A percentile compares a stretch with the other conserved stretches of the same genome.
phyloP scores from a whole-genome alignment of 148 eudicot genomes.

The Rhododendron molle region DNA sequence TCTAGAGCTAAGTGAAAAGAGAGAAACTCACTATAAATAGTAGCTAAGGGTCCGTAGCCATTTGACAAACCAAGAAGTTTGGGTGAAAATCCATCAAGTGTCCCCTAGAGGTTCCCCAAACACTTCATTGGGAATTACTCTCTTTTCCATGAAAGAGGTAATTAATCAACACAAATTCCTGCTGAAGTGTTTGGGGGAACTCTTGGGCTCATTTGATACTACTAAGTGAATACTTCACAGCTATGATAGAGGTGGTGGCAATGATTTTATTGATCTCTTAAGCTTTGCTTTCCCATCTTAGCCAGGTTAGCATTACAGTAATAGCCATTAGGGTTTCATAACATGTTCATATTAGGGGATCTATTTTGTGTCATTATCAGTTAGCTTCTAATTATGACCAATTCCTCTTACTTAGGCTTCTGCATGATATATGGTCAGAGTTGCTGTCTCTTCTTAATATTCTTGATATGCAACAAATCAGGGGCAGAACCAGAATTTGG shows the following conservation, averaged over 20 bases:
- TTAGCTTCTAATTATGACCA: not conserved
- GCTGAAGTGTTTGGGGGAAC: constrained; percentile 35
- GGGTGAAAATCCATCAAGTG: not conserved
- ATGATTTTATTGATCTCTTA: not conserved
- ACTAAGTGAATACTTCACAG: not conserved
- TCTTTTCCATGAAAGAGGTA: not conserved
- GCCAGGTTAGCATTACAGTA: not conserved
- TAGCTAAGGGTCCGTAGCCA: not conserved
- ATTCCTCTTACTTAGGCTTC: not conserved
- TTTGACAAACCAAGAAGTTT: not conserved
- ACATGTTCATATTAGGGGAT: not conserved
- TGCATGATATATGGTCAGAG: not conserved
- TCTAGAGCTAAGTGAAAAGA: not conserved
- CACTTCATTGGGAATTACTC: not conserved
- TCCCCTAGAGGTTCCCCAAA: not conserved
- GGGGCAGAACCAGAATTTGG: too few relatives aligned
- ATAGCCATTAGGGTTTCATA: not conserved
- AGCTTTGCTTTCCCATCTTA: not conserved
- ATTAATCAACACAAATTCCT: not conserved
- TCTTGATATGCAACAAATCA: not conserved
- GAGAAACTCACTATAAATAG: not conserved
- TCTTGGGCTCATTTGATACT: constrained; percentile 13
- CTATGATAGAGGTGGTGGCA: not conserved
- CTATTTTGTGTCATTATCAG: not conserved
- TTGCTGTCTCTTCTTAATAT: not conserved